Base-by-base conservation (phyloP, 164 flowering plant species). In the Pachysandra terminalis region DNA sequence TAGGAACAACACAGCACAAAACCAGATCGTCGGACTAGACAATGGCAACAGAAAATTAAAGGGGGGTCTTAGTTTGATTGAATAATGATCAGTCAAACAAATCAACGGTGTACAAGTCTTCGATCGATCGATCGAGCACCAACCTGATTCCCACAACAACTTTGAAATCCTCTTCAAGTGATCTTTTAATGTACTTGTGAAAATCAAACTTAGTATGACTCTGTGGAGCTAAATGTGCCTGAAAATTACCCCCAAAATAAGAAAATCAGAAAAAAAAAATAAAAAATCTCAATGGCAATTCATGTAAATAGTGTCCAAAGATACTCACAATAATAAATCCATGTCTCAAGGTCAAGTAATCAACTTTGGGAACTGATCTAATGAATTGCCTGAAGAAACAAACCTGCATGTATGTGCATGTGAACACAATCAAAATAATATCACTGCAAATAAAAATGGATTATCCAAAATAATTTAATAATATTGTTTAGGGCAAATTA, bases 91-190 rank as follows among this genome's bases (percentile, higher is more conserved):
- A 45, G 14, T 10, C n/a, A n/a, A n/a, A n/a, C n/a, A n/a, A n/a
- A n/a, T n/a, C n/a, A n/a, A n/a, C n/a, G n/a, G n/a, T n/a, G n/a
- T n/a, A n/a, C n/a, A n/a, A n/a, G n/a, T n/a, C n/a, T n/a, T n/a
- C n/a, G n/a, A n/a, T n/a, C n/a, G n/a, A n/a, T n/a, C n/a, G n/a
- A n/a, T n/a, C 1, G 51, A 12, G 65, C 19, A 62, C 49, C 14
- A 15, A 91, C 97, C 90, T 91, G 72, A 91, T 89, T 1, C 89
- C 87, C 5, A 91, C 96, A 1, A 91, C 97, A 5, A 82, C 87
- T 60, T 91, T 89, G 88, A 91, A 91, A 74, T 91, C 97, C 64
- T 89, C 97, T 71, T 91, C 97, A 0, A 91, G 81, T 9, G 97
- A 89, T 80, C 93, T 78, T 0, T 85, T 85, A 66, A 90, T 90